phyloP scores from a whole-genome alignment of 179 eudicot genomes.

The Spergularia azorica region DNA sequence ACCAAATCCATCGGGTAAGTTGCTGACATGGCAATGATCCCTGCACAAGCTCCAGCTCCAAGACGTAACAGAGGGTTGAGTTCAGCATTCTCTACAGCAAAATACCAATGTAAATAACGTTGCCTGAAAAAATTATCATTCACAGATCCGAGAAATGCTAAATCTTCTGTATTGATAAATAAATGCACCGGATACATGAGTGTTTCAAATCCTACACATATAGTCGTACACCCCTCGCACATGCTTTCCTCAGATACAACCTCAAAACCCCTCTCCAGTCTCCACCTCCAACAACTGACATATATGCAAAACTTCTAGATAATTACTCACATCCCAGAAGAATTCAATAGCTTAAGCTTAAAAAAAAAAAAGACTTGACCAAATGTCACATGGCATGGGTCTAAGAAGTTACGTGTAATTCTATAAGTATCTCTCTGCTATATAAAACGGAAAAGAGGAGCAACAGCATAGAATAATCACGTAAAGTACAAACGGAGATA shows the following conservation, averaged over 20 bases:
- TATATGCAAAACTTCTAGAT: too few relatives aligned
- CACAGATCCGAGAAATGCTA: not conserved
- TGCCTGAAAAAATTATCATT: not conserved
- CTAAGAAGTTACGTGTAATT: not conserved
- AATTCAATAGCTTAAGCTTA: too few relatives aligned
- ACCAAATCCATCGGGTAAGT: constrained; percentile 98
- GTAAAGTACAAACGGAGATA: not conserved
- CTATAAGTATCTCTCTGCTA: not conserved
- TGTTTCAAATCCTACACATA: not conserved
- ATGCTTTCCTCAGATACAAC: not conserved
- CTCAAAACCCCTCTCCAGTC: too few relatives aligned
- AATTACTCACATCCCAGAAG: too few relatives aligned
- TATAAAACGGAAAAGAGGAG: not conserved
- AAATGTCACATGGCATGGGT: too few relatives aligned
- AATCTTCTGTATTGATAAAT: not conserved
- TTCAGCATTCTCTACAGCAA: constrained; percentile 72
- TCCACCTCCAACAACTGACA: too few relatives aligned
- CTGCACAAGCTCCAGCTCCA: constrained; percentile 98
- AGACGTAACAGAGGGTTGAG: constrained; percentile 87
- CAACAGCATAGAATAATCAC: not conserved
- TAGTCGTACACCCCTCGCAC: not conserved
- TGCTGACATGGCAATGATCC: constrained; percentile 98
- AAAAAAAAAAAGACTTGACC: too few relatives aligned
- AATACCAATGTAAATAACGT: constrained; percentile 10
- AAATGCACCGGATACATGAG: not conserved